Percentiles rank a stretch among this genome's conserved stretches.
Evolutionary conservation across 2,329 filamentous ascomycete genomes (phyloP).

Genomic region (Neobulgaria alba): DNA sequence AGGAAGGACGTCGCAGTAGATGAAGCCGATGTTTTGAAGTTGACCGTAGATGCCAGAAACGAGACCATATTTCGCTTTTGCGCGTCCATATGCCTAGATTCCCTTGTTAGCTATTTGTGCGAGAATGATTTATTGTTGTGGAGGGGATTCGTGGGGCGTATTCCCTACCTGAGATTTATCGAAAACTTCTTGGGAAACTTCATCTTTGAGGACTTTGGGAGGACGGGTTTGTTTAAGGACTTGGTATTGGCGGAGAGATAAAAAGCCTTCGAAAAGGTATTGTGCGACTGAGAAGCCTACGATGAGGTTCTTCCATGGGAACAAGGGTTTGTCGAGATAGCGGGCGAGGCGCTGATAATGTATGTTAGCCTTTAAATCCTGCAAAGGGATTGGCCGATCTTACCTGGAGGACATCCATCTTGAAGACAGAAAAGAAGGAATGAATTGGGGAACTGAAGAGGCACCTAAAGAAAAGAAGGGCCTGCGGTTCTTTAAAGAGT

Average conservation of each 20-base stretch:
- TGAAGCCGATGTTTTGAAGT: constrained; percentile 79
- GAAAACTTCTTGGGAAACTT: constrained; percentile 83
- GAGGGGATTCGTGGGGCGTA: constrained; percentile 2
- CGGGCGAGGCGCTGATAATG: constrained; percentile 60
- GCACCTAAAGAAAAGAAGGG: not conserved
- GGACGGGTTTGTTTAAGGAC: constrained; percentile 72
- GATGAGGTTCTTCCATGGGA: constrained; percentile 96
- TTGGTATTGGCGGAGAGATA: constrained; percentile 83
- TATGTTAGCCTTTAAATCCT: too few species aligned
- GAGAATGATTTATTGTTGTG: too few species aligned
- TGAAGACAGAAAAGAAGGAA: not conserved
- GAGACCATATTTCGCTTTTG: constrained; percentile 86
- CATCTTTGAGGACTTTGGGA: constrained; percentile 78
- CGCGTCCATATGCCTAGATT: constrained; percentile 74
- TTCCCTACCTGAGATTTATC: constrained; percentile 73
- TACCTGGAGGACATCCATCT: not conserved
- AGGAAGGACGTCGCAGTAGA: constrained; percentile 84
- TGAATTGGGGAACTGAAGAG: not conserved
- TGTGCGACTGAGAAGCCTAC: constrained; percentile 90
- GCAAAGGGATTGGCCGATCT: too few species aligned
- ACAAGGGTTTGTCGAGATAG: constrained; percentile 81
- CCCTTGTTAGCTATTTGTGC: constrained; percentile 10
- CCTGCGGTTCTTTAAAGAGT: not conserved
- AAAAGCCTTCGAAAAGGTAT: constrained; percentile 81
- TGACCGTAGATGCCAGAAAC: constrained; percentile 75